Evolutionary conservation across 2,329 filamentous ascomycete species (phyloP), one percentile per base, ranked within the genome.

Genomic region (Trichoderma gracile): DNA sequence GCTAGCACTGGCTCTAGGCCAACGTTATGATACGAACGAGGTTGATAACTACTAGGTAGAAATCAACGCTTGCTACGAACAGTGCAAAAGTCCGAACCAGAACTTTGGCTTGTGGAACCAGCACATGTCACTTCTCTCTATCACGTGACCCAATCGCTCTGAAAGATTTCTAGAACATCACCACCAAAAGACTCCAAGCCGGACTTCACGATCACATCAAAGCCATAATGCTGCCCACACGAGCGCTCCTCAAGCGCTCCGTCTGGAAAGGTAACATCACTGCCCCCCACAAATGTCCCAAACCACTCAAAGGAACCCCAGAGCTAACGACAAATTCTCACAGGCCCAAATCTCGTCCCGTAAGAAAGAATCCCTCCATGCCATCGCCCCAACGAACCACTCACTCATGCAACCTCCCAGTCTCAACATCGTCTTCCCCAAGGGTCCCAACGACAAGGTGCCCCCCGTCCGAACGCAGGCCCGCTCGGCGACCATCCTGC

Each of bases 391-490:
- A 3, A 3, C 33, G 19, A 30, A 25, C 5, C 25, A 25, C 43
- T 5, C 12, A 46, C 56, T 54, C 49, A 45, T 40, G 40, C 23
- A 63, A 21, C 58, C 68, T 58, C 15, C 43, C 70, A 87, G 84
- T 63, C 82, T 87, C 66, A 90, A 84, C n/a, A 90, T 93, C 70
- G 80, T 85, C 73, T 79, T 80, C 72, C 83, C 78, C 43, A 84
- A 82, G 72, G 82, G 80, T 67, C 76, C 83, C 6, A 89, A 88
- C 72, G 82, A 91, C 71, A 84, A 83, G 68, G 81, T 85, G 4
- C 86, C 85, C 45, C 89, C 92, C 14, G 93, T 97, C 76, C 88
- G 86, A 73, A 97, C 93, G 17, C 91, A 94, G 76, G 93, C 93
- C 43, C 91, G 93, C 69, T 86, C 89, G 64, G 93, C 93, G 38